Evolutionary conservation across 2,329 filamentous ascomycete species (phyloP).

Genomic region (Diaporthe eres): DNA sequence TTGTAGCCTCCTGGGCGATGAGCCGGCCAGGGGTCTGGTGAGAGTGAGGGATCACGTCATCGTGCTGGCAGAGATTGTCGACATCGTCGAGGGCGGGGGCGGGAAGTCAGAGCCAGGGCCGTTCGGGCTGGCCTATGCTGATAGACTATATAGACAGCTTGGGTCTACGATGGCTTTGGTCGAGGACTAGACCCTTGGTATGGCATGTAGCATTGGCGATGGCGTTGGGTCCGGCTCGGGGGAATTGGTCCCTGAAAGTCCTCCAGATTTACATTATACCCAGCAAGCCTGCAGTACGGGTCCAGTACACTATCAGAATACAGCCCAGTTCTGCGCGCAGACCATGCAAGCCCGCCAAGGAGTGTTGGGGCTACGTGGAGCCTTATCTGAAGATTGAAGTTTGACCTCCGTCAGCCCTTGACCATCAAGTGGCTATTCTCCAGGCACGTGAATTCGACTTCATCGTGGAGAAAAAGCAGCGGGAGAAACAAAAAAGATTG

Average conservation of each 20-base stretch:
- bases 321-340: not conserved
- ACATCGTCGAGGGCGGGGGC: slow-evolving; percentile 54
- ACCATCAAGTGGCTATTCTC: too few species aligned
- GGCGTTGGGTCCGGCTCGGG: not conserved
- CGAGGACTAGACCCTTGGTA: not conserved
- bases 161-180: slow-evolving; percentile 52
- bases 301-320: not conserved
- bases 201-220: not conserved
- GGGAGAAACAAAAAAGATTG: not conserved
- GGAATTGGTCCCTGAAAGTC: not conserved
- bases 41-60: slow-evolving; percentile 66
- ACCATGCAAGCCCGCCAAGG: too few species aligned
- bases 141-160: slow-evolving; percentile 62
- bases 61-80: slow-evolving; percentile 65
- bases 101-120: slow-evolving; percentile 46
- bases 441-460: not conserved
- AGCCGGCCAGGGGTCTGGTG: slow-evolving; percentile 58
- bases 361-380: not conserved
- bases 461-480: not conserved
- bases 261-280: not conserved
- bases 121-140: slow-evolving; percentile 65
- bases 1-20: slow-evolving; percentile 59
- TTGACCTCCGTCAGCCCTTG: not conserved
- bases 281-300: not conserved
- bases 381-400: too few species aligned